Evolutionary conservation across 1,284 basidiomycete species (phyloP).

Genomic region (Pterulicium gracile): DNA sequence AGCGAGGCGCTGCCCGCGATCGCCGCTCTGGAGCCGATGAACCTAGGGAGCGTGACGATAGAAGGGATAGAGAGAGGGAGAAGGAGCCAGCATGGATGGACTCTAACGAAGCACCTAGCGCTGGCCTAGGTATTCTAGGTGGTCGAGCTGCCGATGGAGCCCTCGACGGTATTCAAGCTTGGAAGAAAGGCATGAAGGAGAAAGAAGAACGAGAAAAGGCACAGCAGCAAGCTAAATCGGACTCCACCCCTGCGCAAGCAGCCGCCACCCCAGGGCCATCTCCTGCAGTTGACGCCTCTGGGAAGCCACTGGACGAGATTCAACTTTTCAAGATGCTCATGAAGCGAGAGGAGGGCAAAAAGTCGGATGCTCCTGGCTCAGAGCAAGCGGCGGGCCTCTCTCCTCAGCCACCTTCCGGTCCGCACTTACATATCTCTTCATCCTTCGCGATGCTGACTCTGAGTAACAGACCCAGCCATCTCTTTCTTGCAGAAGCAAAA

Average conservation of each 20-base stretch:
- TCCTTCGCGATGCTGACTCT: too few relatives aligned
- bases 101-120: slow-evolving; percentile 58
- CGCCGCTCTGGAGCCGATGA: slow-evolving; percentile 29
- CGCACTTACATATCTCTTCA: too few relatives aligned
- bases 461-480: slow-evolving; percentile 4
- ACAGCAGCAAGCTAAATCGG: slow-evolving; percentile 4
- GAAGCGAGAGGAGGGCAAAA: slow-evolving; percentile 72
- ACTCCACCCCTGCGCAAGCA: slow-evolving; percentile 15
- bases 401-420: too few relatives aligned
- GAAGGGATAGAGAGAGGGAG: slow-evolving; percentile 53
- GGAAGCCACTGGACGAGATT: slow-evolving; percentile 64
- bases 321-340: slow-evolving; percentile 81
- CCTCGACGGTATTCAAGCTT: slow-evolving; percentile 80
- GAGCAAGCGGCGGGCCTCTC: too few relatives aligned
- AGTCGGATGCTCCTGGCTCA: slow-evolving; percentile 26
- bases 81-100: slow-evolving; percentile 91
- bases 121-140: slow-evolving; percentile 52
- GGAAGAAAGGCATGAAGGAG: slow-evolving; percentile 83
- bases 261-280: slow-evolving; percentile 7
- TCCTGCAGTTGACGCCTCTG: slow-evolving; percentile 12
- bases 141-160: slow-evolving; percentile 50
- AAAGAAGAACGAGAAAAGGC: slow-evolving; percentile 51
- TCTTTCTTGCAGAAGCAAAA: slow-evolving; percentile 12
- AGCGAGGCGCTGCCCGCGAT: slow-evolving; percentile 49
- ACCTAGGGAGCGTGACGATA: slow-evolving; percentile 48